phyloP scores from a whole-genome alignment of 257 asterid species.

The Nicotiana attenuata region DNA sequence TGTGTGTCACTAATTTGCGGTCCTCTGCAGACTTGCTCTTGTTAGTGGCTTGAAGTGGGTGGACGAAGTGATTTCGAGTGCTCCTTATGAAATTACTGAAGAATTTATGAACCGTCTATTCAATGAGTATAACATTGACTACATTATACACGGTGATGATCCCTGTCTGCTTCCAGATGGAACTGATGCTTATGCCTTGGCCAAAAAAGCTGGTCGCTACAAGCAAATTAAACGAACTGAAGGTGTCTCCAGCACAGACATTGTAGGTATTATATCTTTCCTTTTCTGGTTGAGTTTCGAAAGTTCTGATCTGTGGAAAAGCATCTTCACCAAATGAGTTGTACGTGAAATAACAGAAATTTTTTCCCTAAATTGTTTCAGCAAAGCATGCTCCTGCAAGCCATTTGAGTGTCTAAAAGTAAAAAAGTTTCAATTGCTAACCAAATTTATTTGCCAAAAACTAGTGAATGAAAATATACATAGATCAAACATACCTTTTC shows the following conservation, averaged over 20 bases:
- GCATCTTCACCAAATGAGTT: slow-evolving; percentile 6
- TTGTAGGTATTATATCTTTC: slow-evolving; percentile 75
- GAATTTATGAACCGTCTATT: slow-evolving; percentile 82
- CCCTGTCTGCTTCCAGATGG: slow-evolving; percentile 97
- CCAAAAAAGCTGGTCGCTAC: slow-evolving; percentile 92
- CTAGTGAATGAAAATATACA: neutral
- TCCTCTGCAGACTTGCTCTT: slow-evolving; percentile 63
- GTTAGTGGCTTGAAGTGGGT: slow-evolving; percentile 97
- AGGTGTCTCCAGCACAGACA: slow-evolving; percentile 98
- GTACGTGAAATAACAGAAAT: neutral
- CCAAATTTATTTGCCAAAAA: neutral
- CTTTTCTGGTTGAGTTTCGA: slow-evolving; percentile 13
- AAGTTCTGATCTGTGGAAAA: slow-evolving; percentile 9
- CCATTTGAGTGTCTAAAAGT: neutral
- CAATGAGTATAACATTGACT: slow-evolving; percentile 82
- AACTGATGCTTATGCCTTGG: slow-evolving; percentile 92
- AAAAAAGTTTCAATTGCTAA: neutral
- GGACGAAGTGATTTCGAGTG: slow-evolving; percentile 89
- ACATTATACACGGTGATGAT: slow-evolving; percentile 91
- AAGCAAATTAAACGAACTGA: slow-evolving; percentile 96
- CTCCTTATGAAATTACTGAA: slow-evolving; percentile 88
- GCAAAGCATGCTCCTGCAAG: neutral
- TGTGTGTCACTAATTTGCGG: slow-evolving; percentile 21
- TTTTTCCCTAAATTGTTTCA: neutral
- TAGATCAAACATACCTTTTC: neutral